Conservation (phyloP, 2,329 filamentous ascomycete species). For the Calonectria honghensis region DNA sequence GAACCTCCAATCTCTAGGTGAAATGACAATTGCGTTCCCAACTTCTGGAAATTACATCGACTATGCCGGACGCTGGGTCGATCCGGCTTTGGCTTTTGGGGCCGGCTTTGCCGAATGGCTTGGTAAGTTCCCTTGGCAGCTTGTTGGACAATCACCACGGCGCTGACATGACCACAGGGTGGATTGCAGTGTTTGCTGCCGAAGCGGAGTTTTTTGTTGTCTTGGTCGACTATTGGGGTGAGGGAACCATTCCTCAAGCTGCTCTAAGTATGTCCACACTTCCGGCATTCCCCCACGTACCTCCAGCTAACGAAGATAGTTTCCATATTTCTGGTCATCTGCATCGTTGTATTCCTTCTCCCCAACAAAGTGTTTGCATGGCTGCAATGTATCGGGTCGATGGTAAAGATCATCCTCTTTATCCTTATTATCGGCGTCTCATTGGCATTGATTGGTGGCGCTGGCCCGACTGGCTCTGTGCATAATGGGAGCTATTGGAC, state of each 20-base stretch:
- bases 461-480: slow-evolving; percentile 23
- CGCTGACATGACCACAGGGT: not conserved
- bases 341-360: slow-evolving; percentile 24
- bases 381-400: slow-evolving; percentile 29
- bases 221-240: slow-evolving; percentile 34
- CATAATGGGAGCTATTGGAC: slow-evolving; percentile 35
- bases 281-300: not conserved
- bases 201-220: slow-evolving; percentile 38
- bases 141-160: not conserved
- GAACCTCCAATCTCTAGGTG: slow-evolving; percentile 26
- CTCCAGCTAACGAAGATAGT: slow-evolving; percentile 1
- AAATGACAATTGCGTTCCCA: slow-evolving; percentile 35
- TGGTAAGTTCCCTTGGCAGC: not conserved
- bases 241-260: slow-evolving; percentile 23
- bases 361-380: slow-evolving; percentile 38
- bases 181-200: slow-evolving; percentile 35
- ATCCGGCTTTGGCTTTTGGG: slow-evolving; percentile 38
- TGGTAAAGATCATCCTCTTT: slow-evolving; percentile 38
- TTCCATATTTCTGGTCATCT: slow-evolving; percentile 34
- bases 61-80: slow-evolving; percentile 35
- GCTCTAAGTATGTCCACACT: not conserved
- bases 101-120: slow-evolving; percentile 40
- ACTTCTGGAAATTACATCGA: slow-evolving; percentile 37
- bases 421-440: slow-evolving; percentile 32
- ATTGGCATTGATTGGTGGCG: slow-evolving; percentile 30